Conservation (phyloP, 2,329 filamentous ascomycete species). For the Fusarium sp. region DNA sequence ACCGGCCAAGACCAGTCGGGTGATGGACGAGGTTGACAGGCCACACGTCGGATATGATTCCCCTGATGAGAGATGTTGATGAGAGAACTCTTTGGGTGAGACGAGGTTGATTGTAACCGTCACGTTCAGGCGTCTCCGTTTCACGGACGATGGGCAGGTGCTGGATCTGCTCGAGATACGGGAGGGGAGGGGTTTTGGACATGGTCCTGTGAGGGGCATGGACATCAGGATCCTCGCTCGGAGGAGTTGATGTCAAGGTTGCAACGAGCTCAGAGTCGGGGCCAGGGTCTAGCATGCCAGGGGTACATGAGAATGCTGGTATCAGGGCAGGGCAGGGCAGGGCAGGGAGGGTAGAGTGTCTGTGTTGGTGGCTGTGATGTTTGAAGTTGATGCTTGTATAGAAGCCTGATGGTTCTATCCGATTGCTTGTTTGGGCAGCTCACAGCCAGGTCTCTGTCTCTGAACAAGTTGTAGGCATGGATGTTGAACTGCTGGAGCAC, state of each 20-base stretch:
- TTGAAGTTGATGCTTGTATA: conserved; percentile 10
- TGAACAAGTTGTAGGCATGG: background rate
- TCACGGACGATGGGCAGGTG: conserved; percentile 1
- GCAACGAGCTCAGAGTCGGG: conserved; percentile 18
- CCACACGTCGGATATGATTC: conserved; percentile 21
- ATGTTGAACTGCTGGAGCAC: conserved; percentile 16
- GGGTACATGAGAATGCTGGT: conserved; percentile 4
- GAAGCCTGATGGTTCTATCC: conserved; percentile 16
- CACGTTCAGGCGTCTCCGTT: background rate
- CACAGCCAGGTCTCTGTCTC: background rate
- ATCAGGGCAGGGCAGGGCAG: background rate
- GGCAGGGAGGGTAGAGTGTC: background rate
- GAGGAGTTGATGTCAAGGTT: conserved; percentile 26
- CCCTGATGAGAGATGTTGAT: background rate
- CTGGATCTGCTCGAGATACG: conserved; percentile 22
- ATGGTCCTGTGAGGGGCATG: conserved; percentile 4
- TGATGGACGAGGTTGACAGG: conserved; percentile 34
- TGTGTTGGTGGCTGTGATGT: conserved; percentile 15
- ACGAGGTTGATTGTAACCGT: background rate
- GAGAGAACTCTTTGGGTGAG: background rate
- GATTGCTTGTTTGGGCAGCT: conserved; percentile 21
- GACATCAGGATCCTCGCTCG: conserved; percentile 22
- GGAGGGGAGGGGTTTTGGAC: conserved; percentile 17
- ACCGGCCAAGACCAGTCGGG: conserved; percentile 30
- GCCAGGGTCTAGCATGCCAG: conserved; percentile 11